Percentiles rank a stretch among this genome's conserved stretches.
Conservation (phyloP, 73 alveolate genomes). For the Blepharisma japonicum region DNA sequence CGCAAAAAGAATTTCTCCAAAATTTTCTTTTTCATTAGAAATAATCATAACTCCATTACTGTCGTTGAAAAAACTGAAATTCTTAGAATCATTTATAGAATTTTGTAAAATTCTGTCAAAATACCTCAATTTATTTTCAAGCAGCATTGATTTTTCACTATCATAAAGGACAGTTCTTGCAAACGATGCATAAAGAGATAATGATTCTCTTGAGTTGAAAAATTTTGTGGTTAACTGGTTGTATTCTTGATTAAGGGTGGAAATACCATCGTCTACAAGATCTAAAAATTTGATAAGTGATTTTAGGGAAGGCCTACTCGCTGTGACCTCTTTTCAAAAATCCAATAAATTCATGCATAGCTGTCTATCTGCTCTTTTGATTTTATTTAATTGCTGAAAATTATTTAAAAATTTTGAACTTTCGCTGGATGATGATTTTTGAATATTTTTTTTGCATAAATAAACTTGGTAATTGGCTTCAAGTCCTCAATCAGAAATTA, state of each 20-base stretch:
- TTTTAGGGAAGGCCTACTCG: neutral
- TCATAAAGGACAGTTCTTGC: neutral
- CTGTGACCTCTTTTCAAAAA: neutral
- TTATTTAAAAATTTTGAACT: neutral
- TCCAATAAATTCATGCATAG: slow-evolving; percentile 3
- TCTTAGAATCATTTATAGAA: neutral
- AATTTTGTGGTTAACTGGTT: neutral
- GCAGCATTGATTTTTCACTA: neutral
- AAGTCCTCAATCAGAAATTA: neutral
- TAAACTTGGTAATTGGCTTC: neutral
- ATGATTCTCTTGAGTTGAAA: neutral
- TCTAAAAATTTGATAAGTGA: neutral
- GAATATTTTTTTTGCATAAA: neutral
- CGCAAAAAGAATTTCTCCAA: neutral
- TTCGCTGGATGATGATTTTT: neutral
- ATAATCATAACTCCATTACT: slow-evolving; percentile 3
- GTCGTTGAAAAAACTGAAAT: neutral
- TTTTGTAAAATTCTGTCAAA: neutral
- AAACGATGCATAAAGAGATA: neutral
- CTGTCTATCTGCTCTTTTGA: slow-evolving; percentile 1
- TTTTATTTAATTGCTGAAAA: neutral
- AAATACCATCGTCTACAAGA: neutral
- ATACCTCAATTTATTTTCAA: neutral
- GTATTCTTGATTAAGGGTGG: neutral
- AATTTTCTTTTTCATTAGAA: neutral